phyloP scores from a whole-genome alignment of 495 filamentous ascomycete species.

The Trichodelitschia bisporula region DNA sequence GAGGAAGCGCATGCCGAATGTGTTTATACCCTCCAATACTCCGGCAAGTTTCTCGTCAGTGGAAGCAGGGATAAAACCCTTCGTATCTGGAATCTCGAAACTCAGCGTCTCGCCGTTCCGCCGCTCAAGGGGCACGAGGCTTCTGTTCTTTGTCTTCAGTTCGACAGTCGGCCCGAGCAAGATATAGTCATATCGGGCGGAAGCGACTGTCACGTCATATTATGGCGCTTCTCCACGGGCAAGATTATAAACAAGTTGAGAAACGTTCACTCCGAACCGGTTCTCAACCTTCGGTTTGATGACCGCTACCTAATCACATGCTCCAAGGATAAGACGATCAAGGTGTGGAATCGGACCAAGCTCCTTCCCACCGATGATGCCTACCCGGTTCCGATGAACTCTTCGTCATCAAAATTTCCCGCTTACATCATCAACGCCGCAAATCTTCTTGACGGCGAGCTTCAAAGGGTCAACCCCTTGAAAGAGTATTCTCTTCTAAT shows the following conservation, averaged over 20 bases:
- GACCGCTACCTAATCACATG: constrained; percentile 80
- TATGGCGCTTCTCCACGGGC: constrained; percentile 88
- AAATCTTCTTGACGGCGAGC: constrained; percentile 8
- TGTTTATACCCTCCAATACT: constrained; percentile 85
- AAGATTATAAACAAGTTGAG: constrained; percentile 44
- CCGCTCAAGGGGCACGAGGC: constrained; percentile 57
- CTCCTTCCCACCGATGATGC: constrained; percentile 32
- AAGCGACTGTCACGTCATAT: constrained; percentile 67
- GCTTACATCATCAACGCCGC: constrained; percentile 27
- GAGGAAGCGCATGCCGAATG: constrained; percentile 78
- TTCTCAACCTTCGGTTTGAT: constrained; percentile 89
- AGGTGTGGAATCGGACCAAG: constrained; percentile 67
- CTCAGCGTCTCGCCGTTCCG: constrained; percentile 40
- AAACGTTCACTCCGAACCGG: constrained; percentile 65
- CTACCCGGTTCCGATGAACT: constrained; percentile 7
- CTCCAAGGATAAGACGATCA: constrained; percentile 90
- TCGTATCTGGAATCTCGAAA: constrained; percentile 76
- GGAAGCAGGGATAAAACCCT: constrained; percentile 76
- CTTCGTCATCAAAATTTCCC: constrained; percentile 16
- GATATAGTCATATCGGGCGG: constrained; percentile 86
- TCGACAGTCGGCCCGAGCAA: constrained; percentile 73
- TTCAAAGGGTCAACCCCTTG: constrained; percentile 17
- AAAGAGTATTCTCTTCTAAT: constrained; percentile 53
- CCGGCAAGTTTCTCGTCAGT: constrained; percentile 66
- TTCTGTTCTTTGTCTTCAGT: constrained; percentile 87